These are phyloP conservation scores for Solanum sitiens DNA, from an alignment of 257 asterid genomes.

Conservation along the genomic window DNA sequence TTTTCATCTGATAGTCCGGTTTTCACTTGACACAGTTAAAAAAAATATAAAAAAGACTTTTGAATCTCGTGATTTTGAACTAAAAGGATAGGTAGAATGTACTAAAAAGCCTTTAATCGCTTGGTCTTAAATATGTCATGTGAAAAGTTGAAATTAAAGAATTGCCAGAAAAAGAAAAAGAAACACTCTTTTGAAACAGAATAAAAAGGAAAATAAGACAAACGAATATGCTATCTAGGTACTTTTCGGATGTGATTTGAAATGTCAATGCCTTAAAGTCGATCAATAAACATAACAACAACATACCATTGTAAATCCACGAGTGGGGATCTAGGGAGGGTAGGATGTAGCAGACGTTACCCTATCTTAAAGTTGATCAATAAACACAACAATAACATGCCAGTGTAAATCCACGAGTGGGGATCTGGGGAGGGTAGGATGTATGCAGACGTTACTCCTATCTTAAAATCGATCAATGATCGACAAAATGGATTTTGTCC, in stretches of 20 bases:
- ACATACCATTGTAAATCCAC: background rate
- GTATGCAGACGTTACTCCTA: background rate
- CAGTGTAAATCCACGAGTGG: too few relatives aligned
- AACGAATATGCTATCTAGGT: background rate
- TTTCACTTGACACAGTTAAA: background rate
- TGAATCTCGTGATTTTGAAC: background rate
- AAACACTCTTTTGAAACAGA: background rate
- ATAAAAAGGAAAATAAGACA: background rate
- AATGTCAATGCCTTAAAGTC: background rate
- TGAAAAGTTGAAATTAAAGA: background rate
- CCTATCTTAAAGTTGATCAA: too few relatives aligned
- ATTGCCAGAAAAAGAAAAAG: too few relatives aligned
- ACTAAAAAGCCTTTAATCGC: rapidly evolving
- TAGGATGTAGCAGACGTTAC: background rate
- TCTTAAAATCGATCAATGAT: background rate
- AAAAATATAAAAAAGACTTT: background rate
- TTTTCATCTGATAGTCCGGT: rapidly evolving
- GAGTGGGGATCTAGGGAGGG: too few relatives aligned
- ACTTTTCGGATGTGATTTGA: background rate
- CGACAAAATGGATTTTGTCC: background rate
- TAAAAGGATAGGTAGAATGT: background rate
- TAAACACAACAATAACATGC: too few relatives aligned
- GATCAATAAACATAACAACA: background rate
- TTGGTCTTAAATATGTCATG: background rate
- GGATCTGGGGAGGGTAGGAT: too few relatives aligned